Evolutionary conservation across 164 flowering plant genomes (phyloP).

Genomic region (Macadamia integrifolia): DNA sequence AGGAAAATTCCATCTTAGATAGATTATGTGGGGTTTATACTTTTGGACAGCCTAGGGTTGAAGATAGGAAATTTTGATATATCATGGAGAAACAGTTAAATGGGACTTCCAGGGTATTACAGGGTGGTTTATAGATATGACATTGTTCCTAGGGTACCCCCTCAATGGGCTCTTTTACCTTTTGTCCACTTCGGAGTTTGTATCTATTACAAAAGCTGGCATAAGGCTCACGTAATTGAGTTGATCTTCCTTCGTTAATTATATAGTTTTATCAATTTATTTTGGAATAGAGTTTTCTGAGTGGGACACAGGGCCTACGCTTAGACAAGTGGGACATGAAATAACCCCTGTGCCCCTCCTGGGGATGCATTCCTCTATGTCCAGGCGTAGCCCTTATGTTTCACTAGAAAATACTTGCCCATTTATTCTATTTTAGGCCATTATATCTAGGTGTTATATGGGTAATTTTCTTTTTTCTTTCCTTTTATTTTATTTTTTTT

Average conservation of each 20-base stretch:
- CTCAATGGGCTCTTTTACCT: conserved; percentile 28
- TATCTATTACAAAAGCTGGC: conserved; percentile 38
- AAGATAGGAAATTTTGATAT: conserved; percentile 36
- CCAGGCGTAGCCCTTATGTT: no score
- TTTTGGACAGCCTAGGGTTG: conserved; percentile 71
- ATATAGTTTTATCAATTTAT: not conserved
- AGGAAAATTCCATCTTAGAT: conserved; percentile 34
- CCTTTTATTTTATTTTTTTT: no score
- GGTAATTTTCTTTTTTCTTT: no score
- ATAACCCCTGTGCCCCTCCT: no score
- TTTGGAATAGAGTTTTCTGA: not conserved
- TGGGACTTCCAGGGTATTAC: conserved; percentile 16
- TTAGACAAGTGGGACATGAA: no score
- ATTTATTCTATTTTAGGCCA: no score
- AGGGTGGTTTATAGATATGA: conserved; percentile 59
- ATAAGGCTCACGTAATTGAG: conserved; percentile 41
- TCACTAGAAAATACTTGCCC: no score
- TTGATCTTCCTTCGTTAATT: not conserved
- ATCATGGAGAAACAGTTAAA: conserved; percentile 29
- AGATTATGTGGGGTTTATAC: conserved; percentile 48
- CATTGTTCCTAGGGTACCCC: conserved; percentile 53
- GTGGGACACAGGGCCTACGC: no score
- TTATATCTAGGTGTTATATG: no score
- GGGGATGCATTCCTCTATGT: no score
- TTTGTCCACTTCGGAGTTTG: conserved; percentile 62